Conservation (phyloP, 306 rosid genomes). For the Rubus parviflorus region DNA sequence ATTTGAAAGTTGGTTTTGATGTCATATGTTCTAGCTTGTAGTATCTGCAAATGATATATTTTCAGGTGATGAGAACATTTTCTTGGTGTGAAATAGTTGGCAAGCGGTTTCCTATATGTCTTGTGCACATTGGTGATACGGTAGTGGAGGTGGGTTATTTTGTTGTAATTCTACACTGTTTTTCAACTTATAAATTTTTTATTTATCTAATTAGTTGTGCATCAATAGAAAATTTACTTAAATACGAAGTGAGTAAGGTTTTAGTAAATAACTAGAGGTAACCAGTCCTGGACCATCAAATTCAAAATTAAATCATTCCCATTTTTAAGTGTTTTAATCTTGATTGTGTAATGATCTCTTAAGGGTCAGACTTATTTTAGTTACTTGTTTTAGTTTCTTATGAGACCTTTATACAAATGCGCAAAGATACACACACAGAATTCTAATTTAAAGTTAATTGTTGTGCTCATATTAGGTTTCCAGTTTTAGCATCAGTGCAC, state of each 20-base stretch:
- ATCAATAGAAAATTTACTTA: neutral
- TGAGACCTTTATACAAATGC: neutral
- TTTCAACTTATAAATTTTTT: neutral
- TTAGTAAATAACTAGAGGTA: neutral
- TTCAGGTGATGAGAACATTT: conserved; percentile 72
- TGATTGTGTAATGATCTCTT: neutral
- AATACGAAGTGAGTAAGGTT: neutral
- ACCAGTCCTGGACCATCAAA: neutral
- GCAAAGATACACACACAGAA: neutral
- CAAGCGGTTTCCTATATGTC: conserved; percentile 87
- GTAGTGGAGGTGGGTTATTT: conserved; percentile 68
- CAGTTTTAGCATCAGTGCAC: conserved; percentile 62
- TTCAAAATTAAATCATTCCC: neutral
- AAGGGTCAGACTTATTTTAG: neutral
- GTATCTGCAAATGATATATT: neutral
- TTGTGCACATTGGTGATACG: conserved; percentile 63
- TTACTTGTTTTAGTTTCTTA: neutral
- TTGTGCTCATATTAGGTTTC: conserved; percentile 60
- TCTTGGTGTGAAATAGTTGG: conserved; percentile 89
- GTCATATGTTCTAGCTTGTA: conserved; percentile 4
- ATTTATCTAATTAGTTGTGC: neutral
- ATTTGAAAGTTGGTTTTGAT: conserved; percentile 13
- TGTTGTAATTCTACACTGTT: neutral
- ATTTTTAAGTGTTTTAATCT: neutral
- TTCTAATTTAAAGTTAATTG: neutral